Evolutionary conservation across 768 basidiomycete genomes (phyloP).

Genomic region (Auricularia sp.): DNA sequence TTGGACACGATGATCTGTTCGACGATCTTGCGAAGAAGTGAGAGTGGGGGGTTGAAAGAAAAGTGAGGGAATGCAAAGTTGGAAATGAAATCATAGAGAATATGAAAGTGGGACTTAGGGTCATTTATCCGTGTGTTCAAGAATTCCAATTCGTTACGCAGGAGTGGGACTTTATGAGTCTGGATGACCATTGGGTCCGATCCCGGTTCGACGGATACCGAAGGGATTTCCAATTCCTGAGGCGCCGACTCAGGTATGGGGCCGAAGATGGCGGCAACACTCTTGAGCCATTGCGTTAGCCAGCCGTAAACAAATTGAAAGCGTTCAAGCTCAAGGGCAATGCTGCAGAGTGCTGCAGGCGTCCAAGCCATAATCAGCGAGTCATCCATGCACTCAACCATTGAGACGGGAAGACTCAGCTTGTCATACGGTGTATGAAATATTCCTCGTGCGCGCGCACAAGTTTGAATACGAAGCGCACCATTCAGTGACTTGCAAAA

Average conservation of each 20-base stretch:
- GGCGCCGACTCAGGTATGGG: neutral
- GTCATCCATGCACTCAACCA: neutral
- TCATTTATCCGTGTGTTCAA: neutral
- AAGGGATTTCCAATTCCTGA: neutral
- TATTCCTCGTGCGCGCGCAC: neutral
- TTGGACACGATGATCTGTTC: neutral
- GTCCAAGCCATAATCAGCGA: neutral
- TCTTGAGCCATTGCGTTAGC: neutral
- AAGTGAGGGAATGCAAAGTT: neutral
- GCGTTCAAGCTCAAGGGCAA: neutral
- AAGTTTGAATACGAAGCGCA: no score
- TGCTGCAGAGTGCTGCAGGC: neutral
- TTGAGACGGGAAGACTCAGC: neutral
- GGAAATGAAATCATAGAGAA: neutral
- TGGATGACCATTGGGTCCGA: neutral
- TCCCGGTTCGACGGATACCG: neutral
- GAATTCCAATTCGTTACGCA: neutral
- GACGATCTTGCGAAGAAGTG: neutral
- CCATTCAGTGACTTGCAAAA: neutral
- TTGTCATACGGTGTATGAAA: neutral
- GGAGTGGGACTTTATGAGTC: neutral
- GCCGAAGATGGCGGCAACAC: neutral
- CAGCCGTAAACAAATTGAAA: neutral
- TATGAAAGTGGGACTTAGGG: neutral
- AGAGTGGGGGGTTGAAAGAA: neutral